phyloP scores from a whole-genome alignment of 225 moss, liverwort and hornwort species.

The Ulota crispa region DNA sequence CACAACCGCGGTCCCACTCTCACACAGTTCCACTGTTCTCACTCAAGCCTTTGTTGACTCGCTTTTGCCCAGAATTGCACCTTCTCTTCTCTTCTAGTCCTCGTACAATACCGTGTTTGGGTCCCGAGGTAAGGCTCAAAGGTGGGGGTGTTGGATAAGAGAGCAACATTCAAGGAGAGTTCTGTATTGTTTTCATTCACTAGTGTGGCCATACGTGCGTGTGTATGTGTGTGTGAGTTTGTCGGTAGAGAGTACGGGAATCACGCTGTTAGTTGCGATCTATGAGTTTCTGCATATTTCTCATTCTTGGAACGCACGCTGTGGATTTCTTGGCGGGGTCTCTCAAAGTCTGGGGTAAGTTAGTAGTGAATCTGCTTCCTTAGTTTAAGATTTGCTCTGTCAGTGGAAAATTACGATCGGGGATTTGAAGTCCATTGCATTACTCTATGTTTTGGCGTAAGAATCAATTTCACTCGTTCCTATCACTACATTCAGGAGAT shows the following conservation, averaged over 20 bases:
- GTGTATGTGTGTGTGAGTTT: not conserved
- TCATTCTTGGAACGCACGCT: conserved; percentile 20
- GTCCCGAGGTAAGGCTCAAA: not conserved
- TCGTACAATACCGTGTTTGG: not conserved
- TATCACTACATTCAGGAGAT: not conserved
- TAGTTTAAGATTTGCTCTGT: not conserved
- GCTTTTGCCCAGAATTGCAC: not conserved
- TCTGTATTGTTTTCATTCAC: not conserved
- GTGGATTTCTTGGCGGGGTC: conserved; percentile 30
- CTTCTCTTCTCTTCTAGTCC: not conserved
- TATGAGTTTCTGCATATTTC: not conserved
- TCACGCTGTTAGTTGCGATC: not conserved
- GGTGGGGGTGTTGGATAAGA: not conserved
- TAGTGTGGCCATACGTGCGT: not conserved
- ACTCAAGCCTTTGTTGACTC: not conserved
- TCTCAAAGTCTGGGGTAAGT: not conserved
- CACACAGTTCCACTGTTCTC: not conserved
- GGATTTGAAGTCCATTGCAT: not conserved
- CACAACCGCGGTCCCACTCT: not conserved
- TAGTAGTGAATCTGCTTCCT: not conserved
- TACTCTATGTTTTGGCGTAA: not conserved
- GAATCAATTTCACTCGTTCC: not conserved
- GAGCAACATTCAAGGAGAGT: not conserved
- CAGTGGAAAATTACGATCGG: not conserved
- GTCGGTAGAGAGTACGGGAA: not conserved